A percentile compares a stretch with the other conserved stretches of the same genome.
These are phyloP conservation scores for Paracoccidioides brasiliensis DNA, from an alignment of 2,329 filamentous ascomycete genomes.

Conservation along the genomic window DNA sequence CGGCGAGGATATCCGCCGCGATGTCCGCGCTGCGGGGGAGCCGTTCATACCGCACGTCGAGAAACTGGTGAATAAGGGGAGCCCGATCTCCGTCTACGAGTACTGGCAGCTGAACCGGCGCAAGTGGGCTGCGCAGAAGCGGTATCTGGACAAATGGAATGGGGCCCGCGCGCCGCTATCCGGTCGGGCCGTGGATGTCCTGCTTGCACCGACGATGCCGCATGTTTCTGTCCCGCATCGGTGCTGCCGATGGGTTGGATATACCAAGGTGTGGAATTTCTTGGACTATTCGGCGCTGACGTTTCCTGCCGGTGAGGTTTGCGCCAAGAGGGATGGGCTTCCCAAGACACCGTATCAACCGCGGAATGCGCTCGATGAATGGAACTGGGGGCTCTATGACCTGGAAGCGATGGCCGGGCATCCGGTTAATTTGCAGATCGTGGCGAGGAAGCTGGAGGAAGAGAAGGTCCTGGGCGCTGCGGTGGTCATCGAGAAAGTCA, in stretches of 20 bases:
- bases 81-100: constrained; percentile 47
- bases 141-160: constrained; percentile 49
- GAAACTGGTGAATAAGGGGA: constrained; percentile 39
- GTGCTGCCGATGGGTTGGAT: constrained; percentile 39
- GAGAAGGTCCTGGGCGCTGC: constrained; percentile 41
- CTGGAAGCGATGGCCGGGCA: constrained; percentile 29
- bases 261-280: constrained; percentile 51
- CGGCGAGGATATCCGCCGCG: constrained; percentile 47
- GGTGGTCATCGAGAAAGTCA: constrained; percentile 21
- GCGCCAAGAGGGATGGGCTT: constrained; percentile 27
- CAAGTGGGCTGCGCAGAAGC: constrained; percentile 41
- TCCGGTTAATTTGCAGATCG: constrained; percentile 42
- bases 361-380: constrained; percentile 39
- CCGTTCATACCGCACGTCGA: constrained; percentile 48
- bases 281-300: constrained; percentile 48
- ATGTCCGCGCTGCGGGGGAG: constrained; percentile 43
- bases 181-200: constrained; percentile 39
- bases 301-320: constrained; percentile 41
- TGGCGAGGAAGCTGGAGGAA: constrained; percentile 41
- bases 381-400: constrained; percentile 40
- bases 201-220: constrained; percentile 48
- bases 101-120: constrained; percentile 55
- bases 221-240: constrained; percentile 41
- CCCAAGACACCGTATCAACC: constrained; percentile 29
- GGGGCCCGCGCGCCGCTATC: constrained; percentile 28